A percentile compares a stretch with the other conserved stretches of the same genome.
These are phyloP conservation scores for Onygena corvina DNA, from an alignment of 2,329 filamentous ascomycete genomes.

Conservation along the genomic window DNA sequence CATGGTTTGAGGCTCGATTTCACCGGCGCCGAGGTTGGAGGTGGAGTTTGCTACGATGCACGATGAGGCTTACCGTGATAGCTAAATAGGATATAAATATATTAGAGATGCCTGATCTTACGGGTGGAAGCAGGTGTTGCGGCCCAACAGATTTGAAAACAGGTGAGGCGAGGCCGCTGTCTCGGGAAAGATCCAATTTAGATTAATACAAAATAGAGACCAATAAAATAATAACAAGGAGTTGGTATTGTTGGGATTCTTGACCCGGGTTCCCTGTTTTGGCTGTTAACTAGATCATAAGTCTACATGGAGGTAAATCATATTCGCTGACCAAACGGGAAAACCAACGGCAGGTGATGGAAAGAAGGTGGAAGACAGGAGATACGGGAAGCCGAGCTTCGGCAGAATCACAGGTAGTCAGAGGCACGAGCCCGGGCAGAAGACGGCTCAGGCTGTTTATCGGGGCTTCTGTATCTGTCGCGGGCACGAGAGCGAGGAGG, in stretches of 20 bases:
- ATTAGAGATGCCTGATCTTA: not conserved
- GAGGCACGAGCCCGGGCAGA: slow-evolving; percentile 14
- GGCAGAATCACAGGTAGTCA: slow-evolving; percentile 12
- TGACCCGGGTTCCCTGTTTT: not conserved
- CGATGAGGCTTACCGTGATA: not conserved
- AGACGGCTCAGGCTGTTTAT: slow-evolving; percentile 17
- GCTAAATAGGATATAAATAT: not conserved
- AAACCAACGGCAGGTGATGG: not conserved
- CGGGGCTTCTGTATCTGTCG: slow-evolving; percentile 12
- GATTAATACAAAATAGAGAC: too few species aligned
- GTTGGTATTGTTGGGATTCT: not conserved
- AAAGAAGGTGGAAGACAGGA: not conserved
- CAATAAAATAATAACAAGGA: not conserved
- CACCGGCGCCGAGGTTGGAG: not conserved
- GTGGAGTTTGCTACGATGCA: not conserved
- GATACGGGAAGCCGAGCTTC: not conserved
- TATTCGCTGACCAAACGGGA: not conserved
- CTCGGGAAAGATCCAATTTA: too few species aligned
- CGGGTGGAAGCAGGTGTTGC: not conserved
- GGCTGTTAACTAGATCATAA: not conserved
- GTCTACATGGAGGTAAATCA: not conserved
- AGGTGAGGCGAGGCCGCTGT: not conserved
- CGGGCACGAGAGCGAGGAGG: slow-evolving; percentile 12
- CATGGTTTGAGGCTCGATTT: not conserved
- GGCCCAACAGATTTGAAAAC: not conserved